phyloP scores from a whole-genome alignment of 257 asterid genomes.

The Forsythia viridissima region DNA sequence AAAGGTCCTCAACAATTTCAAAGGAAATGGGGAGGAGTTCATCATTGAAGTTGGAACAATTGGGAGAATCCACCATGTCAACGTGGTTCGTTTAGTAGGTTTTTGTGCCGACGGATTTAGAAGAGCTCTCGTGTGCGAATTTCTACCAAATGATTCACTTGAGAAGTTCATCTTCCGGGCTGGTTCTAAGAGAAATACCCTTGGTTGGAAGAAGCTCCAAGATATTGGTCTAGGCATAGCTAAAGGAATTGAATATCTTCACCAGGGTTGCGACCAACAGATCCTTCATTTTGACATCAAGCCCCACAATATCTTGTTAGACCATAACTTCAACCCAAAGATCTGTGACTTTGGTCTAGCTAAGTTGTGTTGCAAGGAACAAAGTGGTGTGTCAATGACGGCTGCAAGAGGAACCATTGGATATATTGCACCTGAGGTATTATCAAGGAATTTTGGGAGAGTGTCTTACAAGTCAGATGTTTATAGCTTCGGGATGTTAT shows the following conservation, averaged over 20 bases:
- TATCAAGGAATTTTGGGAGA: slow-evolving; percentile 36
- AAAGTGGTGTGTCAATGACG: slow-evolving; percentile 30
- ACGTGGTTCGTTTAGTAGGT: slow-evolving; percentile 42
- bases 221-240: slow-evolving; percentile 27
- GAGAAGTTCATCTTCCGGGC: slow-evolving; percentile 34
- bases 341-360: slow-evolving; percentile 32
- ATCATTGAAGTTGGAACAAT: slow-evolving; percentile 46
- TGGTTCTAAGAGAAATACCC: not conserved
- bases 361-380: slow-evolving; percentile 23
- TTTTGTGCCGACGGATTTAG: slow-evolving; percentile 46
- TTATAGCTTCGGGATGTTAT: slow-evolving; percentile 35
- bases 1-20: slow-evolving; percentile 36
- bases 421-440: slow-evolving; percentile 44
- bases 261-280: slow-evolving; percentile 20
- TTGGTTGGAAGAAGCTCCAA: slow-evolving; percentile 11
- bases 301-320: slow-evolving; percentile 29
- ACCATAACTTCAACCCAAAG: slow-evolving; percentile 23
- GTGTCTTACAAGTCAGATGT: slow-evolving; percentile 41
- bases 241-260: slow-evolving; percentile 30
- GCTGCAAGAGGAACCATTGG: slow-evolving; percentile 43
- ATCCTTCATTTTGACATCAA: slow-evolving; percentile 32
- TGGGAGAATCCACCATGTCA: slow-evolving; percentile 43
- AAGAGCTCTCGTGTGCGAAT: slow-evolving; percentile 39
- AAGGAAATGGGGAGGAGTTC: slow-evolving; percentile 45
- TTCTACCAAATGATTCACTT: slow-evolving; percentile 38